Percentiles rank a stretch among this genome's conserved stretches.
phyloP scores from a whole-genome alignment of 371 early-diverging fungal genomes.

The Syncephalastrum racemosum region DNA sequence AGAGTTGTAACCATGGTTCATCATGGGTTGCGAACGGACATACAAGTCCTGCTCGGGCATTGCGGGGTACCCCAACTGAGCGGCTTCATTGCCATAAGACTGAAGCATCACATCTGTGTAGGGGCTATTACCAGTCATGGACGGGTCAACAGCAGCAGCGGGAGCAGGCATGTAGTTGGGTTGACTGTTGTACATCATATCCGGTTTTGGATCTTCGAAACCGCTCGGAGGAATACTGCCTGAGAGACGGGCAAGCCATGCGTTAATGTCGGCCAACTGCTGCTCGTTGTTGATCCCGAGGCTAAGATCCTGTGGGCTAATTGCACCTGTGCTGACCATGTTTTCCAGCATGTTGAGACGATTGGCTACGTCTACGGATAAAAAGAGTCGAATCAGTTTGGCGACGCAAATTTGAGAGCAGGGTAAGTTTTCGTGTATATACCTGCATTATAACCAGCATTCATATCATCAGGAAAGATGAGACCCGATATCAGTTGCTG shows the following conservation, averaged over 20 bases:
- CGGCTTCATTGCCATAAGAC: slow-evolving; percentile 9
- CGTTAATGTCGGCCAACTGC: slow-evolving; percentile 39
- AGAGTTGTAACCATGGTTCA: neutral
- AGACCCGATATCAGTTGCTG: slow-evolving; percentile 18
- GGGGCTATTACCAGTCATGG: neutral
- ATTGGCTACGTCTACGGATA: slow-evolving; percentile 32
- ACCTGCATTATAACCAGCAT: slow-evolving; percentile 24
- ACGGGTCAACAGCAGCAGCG: neutral
- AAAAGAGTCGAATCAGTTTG: too few relatives aligned
- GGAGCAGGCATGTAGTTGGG: neutral
- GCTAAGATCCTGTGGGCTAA: slow-evolving; percentile 25
- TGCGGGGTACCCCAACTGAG: slow-evolving; percentile 2
- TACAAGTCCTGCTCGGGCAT: slow-evolving; percentile 21
- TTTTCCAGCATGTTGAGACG: slow-evolving; percentile 28
- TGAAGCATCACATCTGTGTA: slow-evolving; percentile 17
- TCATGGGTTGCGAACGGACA: slow-evolving; percentile 21
- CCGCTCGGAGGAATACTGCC: slow-evolving; percentile 15
- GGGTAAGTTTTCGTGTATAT: too few relatives aligned
- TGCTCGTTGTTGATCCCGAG: slow-evolving; percentile 32
- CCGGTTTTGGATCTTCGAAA: too few relatives aligned
- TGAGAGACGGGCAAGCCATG: slow-evolving; percentile 32
- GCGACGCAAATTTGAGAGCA: too few relatives aligned
- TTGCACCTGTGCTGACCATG: slow-evolving; percentile 15
- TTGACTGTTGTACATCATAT: neutral
- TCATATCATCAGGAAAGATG: slow-evolving; percentile 17